These are phyloP conservation scores for Panicum virgatum DNA, from an alignment of 202 grass and related monocot species.

Conservation along the genomic window DNA sequence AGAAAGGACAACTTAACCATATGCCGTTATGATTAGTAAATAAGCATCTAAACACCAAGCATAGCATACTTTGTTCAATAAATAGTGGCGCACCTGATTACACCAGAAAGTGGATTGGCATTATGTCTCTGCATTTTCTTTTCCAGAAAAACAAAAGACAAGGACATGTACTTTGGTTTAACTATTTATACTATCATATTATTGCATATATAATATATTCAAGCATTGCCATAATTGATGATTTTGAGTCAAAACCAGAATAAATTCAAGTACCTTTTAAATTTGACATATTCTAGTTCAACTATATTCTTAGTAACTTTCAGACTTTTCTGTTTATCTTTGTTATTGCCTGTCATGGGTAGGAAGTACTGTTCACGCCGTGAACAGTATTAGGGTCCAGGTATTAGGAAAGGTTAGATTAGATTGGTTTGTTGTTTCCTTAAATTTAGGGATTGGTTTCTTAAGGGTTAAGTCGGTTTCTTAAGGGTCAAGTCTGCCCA, in stretches of 20 bases:
- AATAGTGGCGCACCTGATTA: not conserved
- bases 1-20: constrained; percentile 5
- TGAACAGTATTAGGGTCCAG: too few relatives aligned
- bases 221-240: not conserved
- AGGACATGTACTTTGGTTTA: not conserved
- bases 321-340: not conserved
- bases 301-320: constrained; percentile 16
- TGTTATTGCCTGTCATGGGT: too few relatives aligned
- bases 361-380: too few relatives aligned
- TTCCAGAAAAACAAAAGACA: constrained; percentile 7
- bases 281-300: constrained; percentile 5
- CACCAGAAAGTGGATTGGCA: not conserved
- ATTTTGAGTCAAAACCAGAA: constrained; percentile 1
- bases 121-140: not conserved
- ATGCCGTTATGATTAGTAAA: not conserved
- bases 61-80: constrained; percentile 4
- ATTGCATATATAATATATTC: not conserved
- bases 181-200: not conserved
- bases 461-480: too few relatives aligned
- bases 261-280: constrained; percentile 7
- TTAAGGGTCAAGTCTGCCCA: too few relatives aligned
- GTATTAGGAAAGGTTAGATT: too few relatives aligned
- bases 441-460: too few relatives aligned
- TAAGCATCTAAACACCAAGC: not conserved
- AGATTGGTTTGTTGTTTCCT: too few relatives aligned